Conservation (phyloP, 345 rosid genomes). For the Raphanus sativus region DNA sequence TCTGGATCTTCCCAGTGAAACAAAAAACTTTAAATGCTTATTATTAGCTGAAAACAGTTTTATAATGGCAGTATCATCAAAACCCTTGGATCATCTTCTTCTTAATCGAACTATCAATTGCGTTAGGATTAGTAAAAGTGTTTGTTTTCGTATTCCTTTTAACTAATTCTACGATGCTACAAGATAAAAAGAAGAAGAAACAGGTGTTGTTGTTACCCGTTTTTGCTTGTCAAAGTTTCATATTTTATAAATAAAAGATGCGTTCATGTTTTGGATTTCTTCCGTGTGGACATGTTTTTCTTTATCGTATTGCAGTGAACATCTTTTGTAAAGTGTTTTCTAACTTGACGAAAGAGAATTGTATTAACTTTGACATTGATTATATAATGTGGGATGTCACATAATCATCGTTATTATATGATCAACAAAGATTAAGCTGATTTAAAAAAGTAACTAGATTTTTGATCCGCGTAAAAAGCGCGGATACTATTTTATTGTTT, state of each 20-base stretch:
- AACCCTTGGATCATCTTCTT: constrained; percentile 8
- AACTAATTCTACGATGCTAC: constrained; percentile 3
- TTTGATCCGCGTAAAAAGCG: too few relatives aligned
- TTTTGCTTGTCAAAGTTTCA: constrained; percentile 1
- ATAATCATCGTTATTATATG: too few relatives aligned
- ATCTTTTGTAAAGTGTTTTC: not conserved
- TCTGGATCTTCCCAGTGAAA: constrained; percentile 76
- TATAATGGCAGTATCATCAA: constrained; percentile 12
- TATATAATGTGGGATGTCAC: not conserved
- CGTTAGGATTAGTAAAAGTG: constrained; percentile 24
- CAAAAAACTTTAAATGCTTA: not conserved
- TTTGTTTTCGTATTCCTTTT: constrained; percentile 9
- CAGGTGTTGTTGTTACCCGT: constrained; percentile 10
- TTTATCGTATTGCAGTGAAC: not conserved
- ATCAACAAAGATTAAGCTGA: too few relatives aligned
- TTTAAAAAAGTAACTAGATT: too few relatives aligned
- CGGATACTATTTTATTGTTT: too few relatives aligned
- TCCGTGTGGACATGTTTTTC: not conserved
- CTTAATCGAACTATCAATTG: constrained; percentile 11
- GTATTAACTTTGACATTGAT: not conserved
- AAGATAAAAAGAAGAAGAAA: constrained; percentile 3
- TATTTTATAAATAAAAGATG: not conserved
- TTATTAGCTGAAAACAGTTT: not conserved
- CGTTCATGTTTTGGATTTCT: not conserved
- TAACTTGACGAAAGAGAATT: constrained; percentile 9